Evolutionary conservation across 352 stramenopile species (phyloP).

Genomic region (Globisporangium perplexum): DNA sequence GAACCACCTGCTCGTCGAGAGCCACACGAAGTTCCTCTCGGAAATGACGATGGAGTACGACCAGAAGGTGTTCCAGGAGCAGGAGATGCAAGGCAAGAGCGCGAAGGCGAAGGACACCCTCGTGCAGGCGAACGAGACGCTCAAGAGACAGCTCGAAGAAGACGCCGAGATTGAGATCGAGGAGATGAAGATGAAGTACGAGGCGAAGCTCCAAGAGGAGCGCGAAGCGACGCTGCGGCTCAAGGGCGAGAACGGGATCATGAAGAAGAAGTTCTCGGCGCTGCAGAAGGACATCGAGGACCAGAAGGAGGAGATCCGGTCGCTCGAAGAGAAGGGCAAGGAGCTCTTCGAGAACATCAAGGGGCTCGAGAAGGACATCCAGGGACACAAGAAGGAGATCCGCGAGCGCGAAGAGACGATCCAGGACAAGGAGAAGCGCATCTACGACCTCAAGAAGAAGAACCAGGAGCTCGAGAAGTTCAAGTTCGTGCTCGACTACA

Average conservation of each 20-base stretch:
- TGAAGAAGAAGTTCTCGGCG: constrained; percentile 95
- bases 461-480: constrained; percentile 97
- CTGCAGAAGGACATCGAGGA: constrained; percentile 94
- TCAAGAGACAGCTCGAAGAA: constrained; percentile 90
- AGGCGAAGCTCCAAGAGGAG: constrained; percentile 87
- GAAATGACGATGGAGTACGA: constrained; percentile 92
- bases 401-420: constrained; percentile 92
- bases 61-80: constrained; percentile 85
- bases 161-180: constrained; percentile 93
- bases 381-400: constrained; percentile 92
- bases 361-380: constrained; percentile 90
- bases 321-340: constrained; percentile 89
- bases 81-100: constrained; percentile 62
- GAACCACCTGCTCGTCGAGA: constrained; percentile 72
- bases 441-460: constrained; percentile 97
- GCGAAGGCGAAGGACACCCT: constrained; percentile 62
- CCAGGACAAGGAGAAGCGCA: constrained; percentile 95
- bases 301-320: constrained; percentile 92
- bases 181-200: constrained; percentile 89
- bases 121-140: constrained; percentile 84
- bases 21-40: constrained; percentile 80
- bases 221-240: constrained; percentile 88
- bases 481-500: constrained; percentile 97
- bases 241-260: constrained; percentile 96
- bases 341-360: constrained; percentile 92